Conservation (phyloP, 2,329 filamentous ascomycete genomes). For the Calonectria henricotiae region DNA sequence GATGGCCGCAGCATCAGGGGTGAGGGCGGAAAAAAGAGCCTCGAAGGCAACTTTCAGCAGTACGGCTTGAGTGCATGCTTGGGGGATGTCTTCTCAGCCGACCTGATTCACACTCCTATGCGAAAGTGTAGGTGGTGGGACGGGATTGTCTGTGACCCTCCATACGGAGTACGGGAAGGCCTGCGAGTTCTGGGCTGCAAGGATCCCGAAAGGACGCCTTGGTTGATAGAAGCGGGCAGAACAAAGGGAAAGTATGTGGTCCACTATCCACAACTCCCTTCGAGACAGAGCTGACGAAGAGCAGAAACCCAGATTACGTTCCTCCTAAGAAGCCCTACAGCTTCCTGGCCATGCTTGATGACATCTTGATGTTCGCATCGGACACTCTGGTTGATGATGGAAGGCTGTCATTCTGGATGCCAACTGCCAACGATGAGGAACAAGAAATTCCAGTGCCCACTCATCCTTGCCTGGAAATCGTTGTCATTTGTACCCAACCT, state of each 20-base stretch:
- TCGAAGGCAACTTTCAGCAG: slow-evolving; percentile 84
- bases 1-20: slow-evolving; percentile 92
- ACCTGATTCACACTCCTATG: slow-evolving; percentile 90
- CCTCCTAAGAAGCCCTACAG: slow-evolving; percentile 94
- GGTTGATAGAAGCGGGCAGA: slow-evolving; percentile 79
- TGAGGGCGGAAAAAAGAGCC: slow-evolving; percentile 68
- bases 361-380: slow-evolving; percentile 88
- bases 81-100: slow-evolving; percentile 86
- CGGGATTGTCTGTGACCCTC: slow-evolving; percentile 95
- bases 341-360: slow-evolving; percentile 90
- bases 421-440: slow-evolving; percentile 86
- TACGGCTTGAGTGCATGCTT: slow-evolving; percentile 80
- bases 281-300: slow-evolving; percentile 38
- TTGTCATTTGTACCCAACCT: slow-evolving; percentile 84
- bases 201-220: slow-evolving; percentile 74
- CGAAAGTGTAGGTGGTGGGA: slow-evolving; percentile 76
- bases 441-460: slow-evolving; percentile 83
- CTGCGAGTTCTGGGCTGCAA: slow-evolving; percentile 87
- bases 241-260: slow-evolving; percentile 78
- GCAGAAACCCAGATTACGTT: slow-evolving; percentile 76
- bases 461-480: slow-evolving; percentile 82
- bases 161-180: slow-evolving; percentile 95
- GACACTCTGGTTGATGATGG: slow-evolving; percentile 84
- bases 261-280: background rate
- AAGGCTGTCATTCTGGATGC: slow-evolving; percentile 96